phyloP scores from a whole-genome alignment of 495 filamentous ascomycete genomes.

The Beverwykella pulmonaria region DNA sequence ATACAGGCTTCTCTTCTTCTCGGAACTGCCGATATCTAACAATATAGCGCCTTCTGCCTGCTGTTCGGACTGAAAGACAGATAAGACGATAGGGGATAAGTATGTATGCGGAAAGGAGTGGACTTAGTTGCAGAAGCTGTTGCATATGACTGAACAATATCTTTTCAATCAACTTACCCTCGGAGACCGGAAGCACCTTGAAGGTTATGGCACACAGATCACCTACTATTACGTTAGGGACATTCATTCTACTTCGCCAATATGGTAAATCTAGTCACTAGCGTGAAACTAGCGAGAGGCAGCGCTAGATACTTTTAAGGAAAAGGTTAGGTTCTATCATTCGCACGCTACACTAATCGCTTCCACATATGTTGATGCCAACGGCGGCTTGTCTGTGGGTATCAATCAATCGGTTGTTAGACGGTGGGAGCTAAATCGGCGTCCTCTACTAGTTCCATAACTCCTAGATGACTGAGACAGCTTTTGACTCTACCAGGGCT shows the following conservation, averaged over 20 bases:
- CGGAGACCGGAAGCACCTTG: neutral
- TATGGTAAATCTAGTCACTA: neutral
- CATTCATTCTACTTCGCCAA: neutral
- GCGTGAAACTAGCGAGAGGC: too few species aligned
- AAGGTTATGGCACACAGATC: neutral
- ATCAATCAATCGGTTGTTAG: conserved; percentile 1
- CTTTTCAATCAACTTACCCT: neutral
- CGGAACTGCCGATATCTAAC: too few species aligned
- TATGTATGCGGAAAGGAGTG: too few species aligned
- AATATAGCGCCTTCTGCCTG: too few species aligned
- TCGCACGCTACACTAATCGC: neutral
- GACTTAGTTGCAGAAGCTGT: neutral
- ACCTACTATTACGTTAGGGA: neutral
- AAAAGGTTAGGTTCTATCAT: too few species aligned
- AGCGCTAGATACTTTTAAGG: too few species aligned
- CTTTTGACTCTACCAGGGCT: neutral
- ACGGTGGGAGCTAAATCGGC: neutral
- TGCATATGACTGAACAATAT: neutral
- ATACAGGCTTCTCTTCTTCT: too few species aligned
- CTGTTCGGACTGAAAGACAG: too few species aligned
- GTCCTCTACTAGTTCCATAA: neutral
- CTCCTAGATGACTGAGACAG: neutral
- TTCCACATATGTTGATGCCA: neutral
- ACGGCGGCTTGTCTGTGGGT: neutral
- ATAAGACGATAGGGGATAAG: too few species aligned